These are phyloP conservation scores for Biscogniauxia sp. DNA, from an alignment of 2,329 filamentous ascomycete species.

Conservation along the genomic window DNA sequence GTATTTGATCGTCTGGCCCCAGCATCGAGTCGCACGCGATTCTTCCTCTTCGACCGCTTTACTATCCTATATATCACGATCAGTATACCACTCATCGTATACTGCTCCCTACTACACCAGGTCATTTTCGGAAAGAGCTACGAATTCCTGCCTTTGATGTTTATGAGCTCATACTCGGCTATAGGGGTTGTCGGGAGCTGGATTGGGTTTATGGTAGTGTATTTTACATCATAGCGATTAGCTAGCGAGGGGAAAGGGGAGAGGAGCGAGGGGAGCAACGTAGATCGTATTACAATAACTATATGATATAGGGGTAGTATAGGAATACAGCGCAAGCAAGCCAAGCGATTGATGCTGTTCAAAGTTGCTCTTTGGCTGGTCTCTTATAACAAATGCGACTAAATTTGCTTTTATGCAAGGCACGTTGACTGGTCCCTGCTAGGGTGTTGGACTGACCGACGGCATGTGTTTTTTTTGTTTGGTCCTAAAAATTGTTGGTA, in stretches of 20 bases:
- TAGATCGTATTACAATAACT: background rate
- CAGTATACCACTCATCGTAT: conserved; percentile 83
- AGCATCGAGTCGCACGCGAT: conserved; percentile 72
- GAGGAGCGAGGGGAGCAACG: no score
- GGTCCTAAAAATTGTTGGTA: conserved; percentile 20
- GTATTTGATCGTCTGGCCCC: conserved; percentile 86
- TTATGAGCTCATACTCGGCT: conserved; percentile 91
- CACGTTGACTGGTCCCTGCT: conserved; percentile 17
- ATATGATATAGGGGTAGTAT: conserved; percentile 13
- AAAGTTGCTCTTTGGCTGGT: background rate
- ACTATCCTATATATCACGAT: conserved; percentile 85
- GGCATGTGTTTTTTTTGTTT: conserved; percentile 9
- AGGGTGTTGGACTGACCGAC: conserved; percentile 11
- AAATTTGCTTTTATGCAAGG: conserved; percentile 19
- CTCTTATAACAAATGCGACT: conserved; percentile 6
- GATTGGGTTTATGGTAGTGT: conserved; percentile 91
- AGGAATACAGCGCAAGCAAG: background rate
- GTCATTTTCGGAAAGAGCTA: conserved; percentile 79
- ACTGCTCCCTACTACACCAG: conserved; percentile 81
- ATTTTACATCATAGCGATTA: conserved; percentile 58
- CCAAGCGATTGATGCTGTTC: conserved; percentile 16
- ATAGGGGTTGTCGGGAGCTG: conserved; percentile 95
- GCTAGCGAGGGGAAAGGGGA: background rate
- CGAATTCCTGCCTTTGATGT: conserved; percentile 95
- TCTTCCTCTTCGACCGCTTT: conserved; percentile 90